These are phyloP conservation scores for Trebouxiophyceae sp. DNA, from an alignment of 163 green algal species.

Conservation along the genomic window DNA sequence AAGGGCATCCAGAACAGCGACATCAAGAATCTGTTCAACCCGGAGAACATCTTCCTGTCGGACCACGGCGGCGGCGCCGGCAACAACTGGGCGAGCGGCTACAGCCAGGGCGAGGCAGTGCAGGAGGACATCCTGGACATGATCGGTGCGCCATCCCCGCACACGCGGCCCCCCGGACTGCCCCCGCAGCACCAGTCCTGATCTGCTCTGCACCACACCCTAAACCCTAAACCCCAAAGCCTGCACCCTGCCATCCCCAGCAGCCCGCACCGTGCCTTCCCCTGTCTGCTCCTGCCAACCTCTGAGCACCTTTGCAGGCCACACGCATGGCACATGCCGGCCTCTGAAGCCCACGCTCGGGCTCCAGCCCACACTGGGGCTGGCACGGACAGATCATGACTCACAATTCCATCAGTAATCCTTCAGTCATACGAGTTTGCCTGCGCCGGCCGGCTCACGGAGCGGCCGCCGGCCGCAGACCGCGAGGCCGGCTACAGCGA, in stretches of 20 bases:
- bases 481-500: constrained; percentile 96
- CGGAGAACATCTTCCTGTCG: constrained; percentile 95
- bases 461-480: no score
- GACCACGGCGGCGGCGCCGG: constrained; percentile 91
- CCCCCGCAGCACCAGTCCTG: neutral
- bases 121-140: constrained; percentile 97
- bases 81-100: constrained; percentile 99
- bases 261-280: no score
- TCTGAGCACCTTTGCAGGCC: no score
- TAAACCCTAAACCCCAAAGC: neutral
- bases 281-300: no score
- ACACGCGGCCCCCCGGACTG: neutral
- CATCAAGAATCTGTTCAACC: constrained; percentile 95
- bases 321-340: no score
- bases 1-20: constrained; percentile 93
- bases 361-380: no score
- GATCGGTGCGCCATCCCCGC: constrained; percentile 61
- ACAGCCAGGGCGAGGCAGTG: constrained; percentile 78
- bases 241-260: neutral
- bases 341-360: no score
- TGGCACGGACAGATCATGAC: no score
- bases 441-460: no score
- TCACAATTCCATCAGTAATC: no score
- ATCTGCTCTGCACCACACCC: neutral
- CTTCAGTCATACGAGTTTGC: no score